Percentiles rank a stretch among this genome's conserved stretches.
Evolutionary conservation across 108 stramenopile species (phyloP).

Genomic region (Pelagomonas calceolata): DNA sequence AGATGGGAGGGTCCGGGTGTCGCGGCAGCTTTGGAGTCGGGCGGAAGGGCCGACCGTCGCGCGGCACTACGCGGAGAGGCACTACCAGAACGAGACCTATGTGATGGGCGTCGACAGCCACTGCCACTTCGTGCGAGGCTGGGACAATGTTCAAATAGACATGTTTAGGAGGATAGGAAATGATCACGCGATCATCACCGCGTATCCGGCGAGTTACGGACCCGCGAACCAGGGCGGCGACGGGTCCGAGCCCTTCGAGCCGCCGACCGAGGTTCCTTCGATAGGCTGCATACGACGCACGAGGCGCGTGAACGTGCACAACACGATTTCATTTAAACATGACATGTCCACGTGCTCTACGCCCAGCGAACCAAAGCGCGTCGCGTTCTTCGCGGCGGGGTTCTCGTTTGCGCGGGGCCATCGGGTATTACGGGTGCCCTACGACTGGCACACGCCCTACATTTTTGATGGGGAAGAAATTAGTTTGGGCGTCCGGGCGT

Average conservation of each 20-base stretch:
- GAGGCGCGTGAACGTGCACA: neutral
- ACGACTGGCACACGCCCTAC: conserved; percentile 20
- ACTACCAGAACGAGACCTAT: conserved; percentile 42
- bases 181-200: neutral
- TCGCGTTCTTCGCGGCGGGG: conserved; percentile 32
- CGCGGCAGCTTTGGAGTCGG: conserved; percentile 10
- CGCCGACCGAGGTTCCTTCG: neutral
- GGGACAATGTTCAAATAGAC: conserved; percentile 1
- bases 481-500: conserved; percentile 21
- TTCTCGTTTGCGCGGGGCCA: conserved; percentile 22
- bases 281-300: neutral
- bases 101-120: conserved; percentile 43
- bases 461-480: conserved; percentile 31
- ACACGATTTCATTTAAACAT: neutral
- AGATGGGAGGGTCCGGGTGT: neutral
- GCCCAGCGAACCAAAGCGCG: conserved; percentile 11
- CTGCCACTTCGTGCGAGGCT: conserved; percentile 21
- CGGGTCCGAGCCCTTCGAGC: neutral
- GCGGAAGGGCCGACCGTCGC: conserved; percentile 33
- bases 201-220: neutral
- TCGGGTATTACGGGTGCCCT: conserved; percentile 17
- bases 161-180: neutral
- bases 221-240: conserved; percentile 7
- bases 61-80: conserved; percentile 22
- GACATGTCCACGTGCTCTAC: neutral